These are phyloP conservation scores for Kwoniella bestiolae DNA, from an alignment of 768 basidiomycete genomes.

Conservation along the genomic window DNA sequence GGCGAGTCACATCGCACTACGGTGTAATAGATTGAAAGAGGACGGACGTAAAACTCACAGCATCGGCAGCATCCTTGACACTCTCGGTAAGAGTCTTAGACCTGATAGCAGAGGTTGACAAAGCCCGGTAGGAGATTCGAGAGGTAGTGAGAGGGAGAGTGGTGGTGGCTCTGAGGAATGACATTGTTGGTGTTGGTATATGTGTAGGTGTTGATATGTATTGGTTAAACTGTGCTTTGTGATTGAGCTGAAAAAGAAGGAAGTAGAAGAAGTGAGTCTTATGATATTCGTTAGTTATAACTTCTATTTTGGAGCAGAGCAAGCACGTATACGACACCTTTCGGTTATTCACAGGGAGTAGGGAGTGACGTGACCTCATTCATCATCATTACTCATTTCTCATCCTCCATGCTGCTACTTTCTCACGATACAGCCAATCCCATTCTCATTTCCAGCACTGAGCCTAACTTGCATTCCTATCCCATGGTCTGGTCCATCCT, in stretches of 20 bases:
- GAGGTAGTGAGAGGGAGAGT: constrained; percentile 17
- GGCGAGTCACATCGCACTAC: too few relatives aligned
- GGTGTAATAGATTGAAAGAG: background rate
- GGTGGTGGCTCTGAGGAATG: constrained; percentile 26
- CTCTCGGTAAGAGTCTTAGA: constrained; percentile 35
- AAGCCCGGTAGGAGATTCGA: constrained; percentile 25
- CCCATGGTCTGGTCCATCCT: too few relatives aligned
- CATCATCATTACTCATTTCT: background rate
- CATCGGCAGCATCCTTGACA: constrained; percentile 47
- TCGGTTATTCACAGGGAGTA: background rate
- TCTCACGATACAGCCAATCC: too few relatives aligned
- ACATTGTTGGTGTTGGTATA: constrained; percentile 21
- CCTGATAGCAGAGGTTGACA: constrained; percentile 31
- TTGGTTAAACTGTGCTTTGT: background rate
- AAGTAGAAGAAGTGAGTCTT: too few relatives aligned
- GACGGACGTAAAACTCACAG: constrained; percentile 31
- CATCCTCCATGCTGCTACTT: background rate
- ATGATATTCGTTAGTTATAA: background rate
- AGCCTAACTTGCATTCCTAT: too few relatives aligned
- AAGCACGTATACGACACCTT: too few relatives aligned
- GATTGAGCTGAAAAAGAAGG: too few relatives aligned
- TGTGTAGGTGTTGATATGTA: constrained; percentile 9
- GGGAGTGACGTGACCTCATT: constrained; percentile 13
- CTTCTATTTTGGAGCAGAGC: background rate
- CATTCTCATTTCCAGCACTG: too few relatives aligned